Evolutionary conservation across 163 green algal genomes (phyloP).

Genomic region (Chlorella variabilis): DNA sequence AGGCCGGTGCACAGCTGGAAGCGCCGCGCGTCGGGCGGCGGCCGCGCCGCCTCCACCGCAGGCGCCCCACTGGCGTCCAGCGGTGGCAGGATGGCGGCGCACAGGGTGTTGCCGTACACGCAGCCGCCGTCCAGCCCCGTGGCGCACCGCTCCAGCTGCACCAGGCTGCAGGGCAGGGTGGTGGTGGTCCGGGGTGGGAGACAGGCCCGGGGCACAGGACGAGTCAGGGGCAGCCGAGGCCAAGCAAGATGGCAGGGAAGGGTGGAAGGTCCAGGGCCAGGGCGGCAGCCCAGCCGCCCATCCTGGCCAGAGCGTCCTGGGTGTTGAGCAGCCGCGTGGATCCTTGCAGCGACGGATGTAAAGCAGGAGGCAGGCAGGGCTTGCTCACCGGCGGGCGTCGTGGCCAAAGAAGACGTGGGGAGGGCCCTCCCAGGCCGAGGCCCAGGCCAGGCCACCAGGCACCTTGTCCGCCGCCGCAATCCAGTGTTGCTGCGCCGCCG

Average conservation of each 20-base stretch:
- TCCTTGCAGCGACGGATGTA: too few species aligned
- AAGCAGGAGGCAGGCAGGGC: too few species aligned
- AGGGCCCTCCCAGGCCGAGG: slow-evolving; percentile 55
- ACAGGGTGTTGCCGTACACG: slow-evolving; percentile 69
- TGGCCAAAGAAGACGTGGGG: slow-evolving; percentile 83
- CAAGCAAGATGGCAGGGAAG: too few species aligned
- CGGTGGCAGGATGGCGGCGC: slow-evolving; percentile 69
- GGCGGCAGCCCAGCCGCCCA: too few species aligned
- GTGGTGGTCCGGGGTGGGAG: too few species aligned
- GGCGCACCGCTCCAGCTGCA: slow-evolving; percentile 61
- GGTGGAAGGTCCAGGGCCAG: too few species aligned
- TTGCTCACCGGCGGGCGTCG: slow-evolving; percentile 48
- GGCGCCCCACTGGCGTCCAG: slow-evolving; percentile 3
- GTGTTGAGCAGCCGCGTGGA: too few species aligned
- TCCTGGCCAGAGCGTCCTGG: too few species aligned
- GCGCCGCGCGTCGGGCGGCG: slow-evolving; percentile 2
- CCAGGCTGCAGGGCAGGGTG: slow-evolving; percentile 12
- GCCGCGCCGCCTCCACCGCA: background rate
- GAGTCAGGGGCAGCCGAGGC: too few species aligned
- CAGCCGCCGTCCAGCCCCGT: slow-evolving; percentile 81
- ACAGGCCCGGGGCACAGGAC: too few species aligned
- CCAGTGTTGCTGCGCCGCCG: background rate
- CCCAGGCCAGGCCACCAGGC: slow-evolving; percentile 35
- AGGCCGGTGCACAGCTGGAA: slow-evolving; percentile 23
- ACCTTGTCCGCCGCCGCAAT: background rate